Evolutionary conservation across 116 monocot species (phyloP), one percentile per base, ranked within the genome.

Genomic region (Dioscorea cayenensis): DNA sequence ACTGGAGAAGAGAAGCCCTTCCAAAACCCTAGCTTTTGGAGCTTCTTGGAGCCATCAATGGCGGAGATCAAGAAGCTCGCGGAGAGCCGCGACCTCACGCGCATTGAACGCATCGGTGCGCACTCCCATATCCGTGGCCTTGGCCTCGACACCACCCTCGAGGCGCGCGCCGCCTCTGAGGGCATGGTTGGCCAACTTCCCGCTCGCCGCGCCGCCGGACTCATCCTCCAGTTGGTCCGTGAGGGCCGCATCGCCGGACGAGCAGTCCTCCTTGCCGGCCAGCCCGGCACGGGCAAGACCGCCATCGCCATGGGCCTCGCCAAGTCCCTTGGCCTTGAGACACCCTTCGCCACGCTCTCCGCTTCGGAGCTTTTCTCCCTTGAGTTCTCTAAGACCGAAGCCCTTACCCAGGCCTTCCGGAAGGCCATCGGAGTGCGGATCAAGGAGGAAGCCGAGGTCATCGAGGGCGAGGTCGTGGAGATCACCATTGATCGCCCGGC

Each of bases 61-160:
- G 87, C 90, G 74, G 96, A 92, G 78, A 79, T 96, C 29, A 92
- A 92, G 87, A 81, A 76, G 51, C 78, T 90, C 10, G 82, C 96
- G 58, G 96, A 96, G 72, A 82, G 82, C 23, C 80, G 84, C 7
- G 96, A 96, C 83, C 90, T 96, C 19, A 92, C 90, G 6, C 92
- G 90, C 16, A 96, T 96, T 55, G 96, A 96, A 76, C 92, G 96
- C 65, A 96, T 96, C 68, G 96, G 96, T 2, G 96, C 96, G 5
- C 96, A 96, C 82, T 92, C 92, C 67, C 96, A 96, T 83, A 96
- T 92, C 84, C 90, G 96, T 0, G 96, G 96, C 48, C 92, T 92
- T 7, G 92, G 92, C 19, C 84, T 96, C 36, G 96, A 96, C 79
- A 78, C 82, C 27, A 75, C 84, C 52, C 75, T 88, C 12, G 92